Evolutionary conservation across 2,329 filamentous ascomycete genomes (phyloP).

Genomic region (Gnomoniopsis sp.): DNA sequence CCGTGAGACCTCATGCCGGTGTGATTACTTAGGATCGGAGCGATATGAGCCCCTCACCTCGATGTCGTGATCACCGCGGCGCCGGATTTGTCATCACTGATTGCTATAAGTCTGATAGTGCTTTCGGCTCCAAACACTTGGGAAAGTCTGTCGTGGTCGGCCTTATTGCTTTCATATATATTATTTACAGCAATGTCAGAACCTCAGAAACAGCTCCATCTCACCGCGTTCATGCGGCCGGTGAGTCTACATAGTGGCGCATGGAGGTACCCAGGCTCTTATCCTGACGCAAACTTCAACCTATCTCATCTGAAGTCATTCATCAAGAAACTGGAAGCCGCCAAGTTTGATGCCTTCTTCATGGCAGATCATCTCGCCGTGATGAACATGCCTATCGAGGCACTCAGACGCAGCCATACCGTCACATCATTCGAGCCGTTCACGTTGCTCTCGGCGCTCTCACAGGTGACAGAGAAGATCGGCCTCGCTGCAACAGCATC

Average conservation of each 20-base stretch:
- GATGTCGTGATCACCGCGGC: constrained; percentile 1
- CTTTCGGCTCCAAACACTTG: background rate
- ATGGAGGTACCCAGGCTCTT: constrained; percentile 53
- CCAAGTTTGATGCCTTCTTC: constrained; percentile 55
- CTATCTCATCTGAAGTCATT: constrained; percentile 49
- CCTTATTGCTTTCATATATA: background rate
- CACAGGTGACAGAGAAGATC: constrained; percentile 44
- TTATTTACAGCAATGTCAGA: constrained; percentile 7
- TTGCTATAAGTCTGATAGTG: background rate
- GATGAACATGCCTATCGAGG: constrained; percentile 54
- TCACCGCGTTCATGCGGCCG: constrained; percentile 58
- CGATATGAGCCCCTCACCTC: background rate
- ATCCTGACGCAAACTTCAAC: constrained; percentile 57
- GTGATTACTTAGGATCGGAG: background rate
- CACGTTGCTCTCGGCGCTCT: constrained; percentile 47
- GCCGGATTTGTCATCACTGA: constrained; percentile 1
- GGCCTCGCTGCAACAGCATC: constrained; percentile 52
- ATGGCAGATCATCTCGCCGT: constrained; percentile 54
- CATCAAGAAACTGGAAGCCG: constrained; percentile 49
- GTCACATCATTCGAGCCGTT: constrained; percentile 57
- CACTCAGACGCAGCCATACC: constrained; percentile 54
- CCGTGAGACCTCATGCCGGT: background rate
- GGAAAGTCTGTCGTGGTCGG: background rate
- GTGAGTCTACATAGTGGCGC: constrained; percentile 54
- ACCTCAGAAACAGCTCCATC: constrained; percentile 40